Conservation (phyloP, 2,329 filamentous ascomycete genomes). For the Fusarium oxysporum region DNA sequence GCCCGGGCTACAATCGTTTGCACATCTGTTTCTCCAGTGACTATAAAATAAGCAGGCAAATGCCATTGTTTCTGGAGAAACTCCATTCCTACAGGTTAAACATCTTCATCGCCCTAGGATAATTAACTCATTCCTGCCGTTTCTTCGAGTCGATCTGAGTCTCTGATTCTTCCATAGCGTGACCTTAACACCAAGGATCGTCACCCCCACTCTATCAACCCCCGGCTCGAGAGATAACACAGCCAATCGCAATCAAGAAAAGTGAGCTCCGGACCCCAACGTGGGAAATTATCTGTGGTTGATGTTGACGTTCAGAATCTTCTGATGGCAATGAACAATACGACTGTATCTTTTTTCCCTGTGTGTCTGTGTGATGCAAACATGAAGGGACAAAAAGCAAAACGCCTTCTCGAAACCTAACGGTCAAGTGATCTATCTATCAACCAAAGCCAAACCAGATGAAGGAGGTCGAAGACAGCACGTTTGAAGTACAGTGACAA, state of each 20-base stretch:
- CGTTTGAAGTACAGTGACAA: background rate
- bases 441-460: background rate
- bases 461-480: background rate
- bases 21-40: constrained; percentile 1
- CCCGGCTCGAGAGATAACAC: constrained; percentile 15
- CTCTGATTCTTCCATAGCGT: constrained; percentile 18
- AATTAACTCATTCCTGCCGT: constrained; percentile 23
- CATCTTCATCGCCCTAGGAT: constrained; percentile 1
- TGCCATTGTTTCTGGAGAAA: constrained; percentile 6
- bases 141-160: constrained; percentile 12
- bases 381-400: constrained; percentile 24
- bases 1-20: constrained; percentile 6
- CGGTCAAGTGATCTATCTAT: background rate
- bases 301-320: constrained; percentile 2
- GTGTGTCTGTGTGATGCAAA: constrained; percentile 1
- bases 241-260: constrained; percentile 29
- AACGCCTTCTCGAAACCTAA: constrained; percentile 4
- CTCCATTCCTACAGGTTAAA: constrained; percentile 17
- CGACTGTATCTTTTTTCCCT: background rate
- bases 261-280: constrained; percentile 30
- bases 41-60: background rate
- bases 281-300: constrained; percentile 44
- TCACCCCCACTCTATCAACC: constrained; percentile 25
- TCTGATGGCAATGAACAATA: constrained; percentile 3
- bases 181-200: constrained; percentile 12